A percentile compares a stretch with the other conserved stretches of the same genome.
phyloP scores from a whole-genome alignment of 2,329 filamentous ascomycete species.

The Colletotrichum sp. region DNA sequence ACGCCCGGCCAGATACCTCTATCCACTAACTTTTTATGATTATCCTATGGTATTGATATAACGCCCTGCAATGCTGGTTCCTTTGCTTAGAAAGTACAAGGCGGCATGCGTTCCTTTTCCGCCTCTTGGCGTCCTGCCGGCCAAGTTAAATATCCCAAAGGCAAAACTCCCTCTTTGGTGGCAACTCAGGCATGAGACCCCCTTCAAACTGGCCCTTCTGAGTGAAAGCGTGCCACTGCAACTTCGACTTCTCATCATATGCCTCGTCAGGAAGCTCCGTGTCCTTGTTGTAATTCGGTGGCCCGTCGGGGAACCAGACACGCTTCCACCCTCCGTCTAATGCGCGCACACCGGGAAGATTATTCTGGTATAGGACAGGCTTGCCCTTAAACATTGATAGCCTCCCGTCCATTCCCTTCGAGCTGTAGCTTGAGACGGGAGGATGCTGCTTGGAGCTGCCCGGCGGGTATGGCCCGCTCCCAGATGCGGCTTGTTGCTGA shows the following conservation, averaged over 20 bases:
- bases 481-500: slow-evolving; percentile 11
- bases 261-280: slow-evolving; percentile 62
- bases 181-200: slow-evolving; percentile 76
- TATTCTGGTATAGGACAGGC: slow-evolving; percentile 62
- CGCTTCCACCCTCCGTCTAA: slow-evolving; percentile 63
- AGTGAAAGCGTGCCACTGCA: slow-evolving; percentile 68
- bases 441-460: slow-evolving; percentile 50
- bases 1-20: not conserved
- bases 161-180: slow-evolving; percentile 79
- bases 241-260: slow-evolving; percentile 66
- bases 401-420: slow-evolving; percentile 45
- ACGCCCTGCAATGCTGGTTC: slow-evolving; percentile 17
- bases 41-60: not conserved
- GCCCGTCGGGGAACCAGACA: slow-evolving; percentile 77
- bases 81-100: not conserved
- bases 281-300: slow-evolving; percentile 66
- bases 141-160: slow-evolving; percentile 69
- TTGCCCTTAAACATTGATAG: slow-evolving; percentile 68
- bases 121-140: not conserved
- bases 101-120: not conserved
- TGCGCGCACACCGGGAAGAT: slow-evolving; percentile 52
- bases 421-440: slow-evolving; percentile 46
- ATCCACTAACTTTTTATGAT: not conserved
- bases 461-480: slow-evolving; percentile 47
- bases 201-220: slow-evolving; percentile 72